Conservation (phyloP, 148 eudicot species). For the Heliosperma pusillum region DNA sequence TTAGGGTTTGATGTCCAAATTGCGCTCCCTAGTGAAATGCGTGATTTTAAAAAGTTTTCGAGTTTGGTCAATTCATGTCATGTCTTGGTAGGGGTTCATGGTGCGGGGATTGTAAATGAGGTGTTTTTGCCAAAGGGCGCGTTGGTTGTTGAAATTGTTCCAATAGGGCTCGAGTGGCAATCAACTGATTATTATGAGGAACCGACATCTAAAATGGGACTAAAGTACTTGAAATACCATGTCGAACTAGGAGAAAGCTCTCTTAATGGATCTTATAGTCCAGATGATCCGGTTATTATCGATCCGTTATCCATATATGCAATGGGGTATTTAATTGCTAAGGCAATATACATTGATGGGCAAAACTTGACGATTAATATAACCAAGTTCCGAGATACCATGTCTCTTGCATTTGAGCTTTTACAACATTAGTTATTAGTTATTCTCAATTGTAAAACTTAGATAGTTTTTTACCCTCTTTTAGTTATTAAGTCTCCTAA, state of each 20-base stretch:
- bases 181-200: slow-evolving; percentile 34
- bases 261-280: slow-evolving; percentile 24
- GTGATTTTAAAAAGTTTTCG: slow-evolving; percentile 34
- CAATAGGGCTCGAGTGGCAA: slow-evolving; percentile 45
- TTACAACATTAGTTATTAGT: slow-evolving; percentile 4
- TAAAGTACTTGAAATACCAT: slow-evolving; percentile 48
- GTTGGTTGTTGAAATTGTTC: slow-evolving; percentile 48
- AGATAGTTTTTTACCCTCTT: too few species aligned
- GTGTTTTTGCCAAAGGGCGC: slow-evolving; percentile 52
- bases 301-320: slow-evolving; percentile 23
- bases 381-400: slow-evolving; percentile 7
- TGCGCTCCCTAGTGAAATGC: slow-evolving; percentile 21
- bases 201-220: slow-evolving; percentile 44
- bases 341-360: slow-evolving; percentile 20
- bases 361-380: slow-evolving; percentile 27
- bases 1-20: slow-evolving; percentile 40
- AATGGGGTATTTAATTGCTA: slow-evolving; percentile 20
- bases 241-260: slow-evolving; percentile 48
- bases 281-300: slow-evolving; percentile 26
- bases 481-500: too few species aligned
- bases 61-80: slow-evolving; percentile 40
- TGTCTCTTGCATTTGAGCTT: slow-evolving; percentile 12
- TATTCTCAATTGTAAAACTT: too few species aligned
- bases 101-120: slow-evolving; percentile 53
- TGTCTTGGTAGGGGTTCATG: slow-evolving; percentile 55